Base-by-base conservation (phyloP, 1,284 basidiomycete genomes). In the Phellopilus nigrolimitatus region DNA sequence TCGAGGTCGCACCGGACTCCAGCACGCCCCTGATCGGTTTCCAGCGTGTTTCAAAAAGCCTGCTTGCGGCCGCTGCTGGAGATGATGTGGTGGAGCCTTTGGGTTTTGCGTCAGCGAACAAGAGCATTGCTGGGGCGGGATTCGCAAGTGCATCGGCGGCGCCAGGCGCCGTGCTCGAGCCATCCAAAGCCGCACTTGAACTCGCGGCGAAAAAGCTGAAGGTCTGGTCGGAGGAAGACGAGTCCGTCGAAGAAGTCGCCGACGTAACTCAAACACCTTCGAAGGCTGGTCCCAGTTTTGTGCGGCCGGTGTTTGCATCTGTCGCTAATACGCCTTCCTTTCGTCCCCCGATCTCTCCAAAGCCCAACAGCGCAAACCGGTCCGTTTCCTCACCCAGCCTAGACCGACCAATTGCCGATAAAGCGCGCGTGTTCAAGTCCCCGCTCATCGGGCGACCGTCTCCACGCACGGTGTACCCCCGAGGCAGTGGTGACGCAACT, bases 181-280 rank as follows among this genome's bases (percentile, higher is more conserved):
- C 83, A 0, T 83, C 84, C 2, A 71, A 68, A n/a, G 68, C 67
- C 21, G 82, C 86, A 1, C 61, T 85, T 5, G 75, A 73, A 4
- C 72, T 72, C 55, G 84, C 84, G 0, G 67, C 74, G 60, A 71
- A 73, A 51, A 78, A 71, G 58, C 71, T 82, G 65, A 69, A 68
- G 53, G 66, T 71, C 60, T 78, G 60, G 85, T 78, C 82, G 33
- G 64, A 69, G 17, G 76, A 81, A 46, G 70, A 72, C 33, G 53
- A 59, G 15, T 27, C 27, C 24, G 41, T 38, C 25, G 25, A 49
- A 21, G 24, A 40, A 19, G 22, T 21, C 10, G 12, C 53, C 8
- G 27, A 39, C 10, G 25, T 45, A 10, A 31, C 24, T 10, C 38
- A 21, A 38, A 25, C 19, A 22, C 44, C 43, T 25, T 39, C 36